Base-by-base conservation (phyloP, 192 early-diverging fungal species). In the Chytriomyces confervae region DNA sequence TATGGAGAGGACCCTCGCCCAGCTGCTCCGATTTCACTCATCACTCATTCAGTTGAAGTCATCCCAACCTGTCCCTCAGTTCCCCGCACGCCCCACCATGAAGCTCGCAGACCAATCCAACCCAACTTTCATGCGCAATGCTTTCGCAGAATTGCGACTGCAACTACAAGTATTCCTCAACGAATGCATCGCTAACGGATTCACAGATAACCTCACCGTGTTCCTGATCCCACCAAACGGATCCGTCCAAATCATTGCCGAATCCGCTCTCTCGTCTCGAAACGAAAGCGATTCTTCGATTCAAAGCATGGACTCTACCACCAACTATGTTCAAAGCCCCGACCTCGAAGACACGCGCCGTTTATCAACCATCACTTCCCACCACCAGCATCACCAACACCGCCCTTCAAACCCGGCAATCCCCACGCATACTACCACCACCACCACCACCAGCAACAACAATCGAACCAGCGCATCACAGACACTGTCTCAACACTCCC, bases 91-190 rank as follows among this genome's bases (percentile, higher is more conserved):
- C 5, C 57, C 72, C 36, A 23, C 23, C 10, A 6, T 62, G 10
- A 18, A 5, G 3, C 5, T 20, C 23, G 43, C 16, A 3, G 18
- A n/a, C 43, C 60, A 53, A 6, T 27, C 16, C 49, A 57, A 70
- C 27, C 69, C 69, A 7, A 50, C 10, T 8, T 7, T 27, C 48
- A 70, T 70, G 69, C 13, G 20, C 20, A n/a, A 11, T 4, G 13
- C 9, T 23, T n/a, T 70, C 18, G 7, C 9, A 16, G 11, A 11
- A 6, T 45, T 70, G 50, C 69, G 62, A 36, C 6, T 46, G 10
- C 10, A 8, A 10, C 72, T 74, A 9, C 16, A 74, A 8, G 7
- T 16, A 9, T 74, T 43, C 72, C 61, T 74, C 24, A 74, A 74
- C 16, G 10, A 61, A 74, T 53, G 61, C 36, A 44, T 74, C 20